phyloP scores from a whole-genome alignment of 805 yeast species.

The Blastobotrys robertii region DNA sequence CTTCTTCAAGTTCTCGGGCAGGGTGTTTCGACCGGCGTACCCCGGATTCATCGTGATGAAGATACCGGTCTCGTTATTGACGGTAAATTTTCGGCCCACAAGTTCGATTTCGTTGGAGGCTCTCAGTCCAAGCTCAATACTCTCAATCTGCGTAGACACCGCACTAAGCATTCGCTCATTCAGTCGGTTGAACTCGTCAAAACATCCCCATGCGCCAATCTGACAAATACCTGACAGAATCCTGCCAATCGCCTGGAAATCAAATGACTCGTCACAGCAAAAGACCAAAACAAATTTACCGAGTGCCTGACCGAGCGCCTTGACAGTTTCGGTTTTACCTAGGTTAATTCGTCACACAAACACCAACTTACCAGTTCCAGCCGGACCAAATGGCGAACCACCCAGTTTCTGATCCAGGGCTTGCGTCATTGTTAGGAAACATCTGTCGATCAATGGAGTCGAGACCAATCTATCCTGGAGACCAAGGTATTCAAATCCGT shows the following conservation, averaged over 20 bases:
- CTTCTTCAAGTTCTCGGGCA: constrained; percentile 81
- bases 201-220: constrained; percentile 91
- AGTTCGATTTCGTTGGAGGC: constrained; percentile 9
- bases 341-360: not conserved
- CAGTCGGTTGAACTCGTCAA: constrained; percentile 87
- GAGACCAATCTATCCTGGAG: constrained; percentile 60
- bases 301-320: constrained; percentile 67
- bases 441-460: constrained; percentile 60
- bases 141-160: constrained; percentile 69
- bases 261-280: constrained; percentile 86
- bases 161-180: constrained; percentile 68
- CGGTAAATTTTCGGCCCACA: constrained; percentile 14
- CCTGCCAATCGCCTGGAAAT: constrained; percentile 67
- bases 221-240: constrained; percentile 69
- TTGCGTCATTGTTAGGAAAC: constrained; percentile 60
- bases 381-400: constrained; percentile 92
- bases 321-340: constrained; percentile 74
- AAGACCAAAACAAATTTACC: constrained; percentile 81
- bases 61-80: constrained; percentile 39
- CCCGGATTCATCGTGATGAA: constrained; percentile 89
- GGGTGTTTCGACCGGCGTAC: constrained; percentile 68
- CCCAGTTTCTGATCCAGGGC: constrained; percentile 69
- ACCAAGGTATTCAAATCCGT: constrained; percentile 82
- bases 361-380: constrained; percentile 69
- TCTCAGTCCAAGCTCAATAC: constrained; percentile 49